Conservation (phyloP, 805 yeast species). For the Grigorovia yakushimaensis region DNA sequence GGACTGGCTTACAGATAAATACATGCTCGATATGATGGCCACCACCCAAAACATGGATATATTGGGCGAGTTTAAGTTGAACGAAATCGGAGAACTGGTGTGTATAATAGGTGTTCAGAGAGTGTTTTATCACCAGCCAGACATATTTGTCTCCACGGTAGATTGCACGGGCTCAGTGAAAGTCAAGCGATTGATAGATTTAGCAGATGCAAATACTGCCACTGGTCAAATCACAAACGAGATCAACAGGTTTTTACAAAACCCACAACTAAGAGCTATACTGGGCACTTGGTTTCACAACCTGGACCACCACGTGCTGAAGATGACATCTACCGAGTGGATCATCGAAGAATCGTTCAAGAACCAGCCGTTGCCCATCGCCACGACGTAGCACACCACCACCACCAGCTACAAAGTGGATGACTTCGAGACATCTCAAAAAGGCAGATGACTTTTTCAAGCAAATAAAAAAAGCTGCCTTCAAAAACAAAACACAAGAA, state of each 20-base stretch:
- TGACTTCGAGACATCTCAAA: no score
- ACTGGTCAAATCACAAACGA: no score
- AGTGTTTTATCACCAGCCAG: not conserved
- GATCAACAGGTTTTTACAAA: not conserved
- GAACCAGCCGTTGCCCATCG: not conserved
- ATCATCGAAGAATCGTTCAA: not conserved
- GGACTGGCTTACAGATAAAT: not conserved
- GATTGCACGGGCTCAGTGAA: not conserved
- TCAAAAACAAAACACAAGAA: no score
- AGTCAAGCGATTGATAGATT: not conserved
- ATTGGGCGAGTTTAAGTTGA: slow-evolving; percentile 11
- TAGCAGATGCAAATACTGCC: not conserved
- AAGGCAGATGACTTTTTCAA: not conserved
- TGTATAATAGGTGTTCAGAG: slow-evolving; percentile 12
- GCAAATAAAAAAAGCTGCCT: not conserved
- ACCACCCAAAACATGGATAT: not conserved
- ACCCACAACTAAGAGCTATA: not conserved
- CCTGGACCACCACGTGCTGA: not conserved
- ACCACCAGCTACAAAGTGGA: no score
- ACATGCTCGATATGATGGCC: not conserved
- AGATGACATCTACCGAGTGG: not conserved
- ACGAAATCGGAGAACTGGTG: slow-evolving; percentile 7
- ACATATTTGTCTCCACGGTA: not conserved
- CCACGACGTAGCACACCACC: no score
- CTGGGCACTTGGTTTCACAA: not conserved